Conservation (phyloP, 202 grass and related monocot genomes). For the Zizania palustris region DNA sequence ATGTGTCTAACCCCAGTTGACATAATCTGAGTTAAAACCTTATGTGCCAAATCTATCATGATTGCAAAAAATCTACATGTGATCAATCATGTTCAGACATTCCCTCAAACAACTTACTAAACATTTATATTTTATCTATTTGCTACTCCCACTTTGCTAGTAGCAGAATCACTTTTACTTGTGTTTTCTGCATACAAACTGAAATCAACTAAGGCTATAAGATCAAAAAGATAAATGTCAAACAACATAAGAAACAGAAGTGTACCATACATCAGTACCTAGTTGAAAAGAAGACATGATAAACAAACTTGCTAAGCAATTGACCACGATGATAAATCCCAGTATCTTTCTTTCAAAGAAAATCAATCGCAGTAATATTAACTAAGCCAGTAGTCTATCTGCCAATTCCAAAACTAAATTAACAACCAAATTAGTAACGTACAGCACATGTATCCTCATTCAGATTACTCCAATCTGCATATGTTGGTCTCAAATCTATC, state of each 20-base stretch:
- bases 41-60: not conserved
- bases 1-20: too few species aligned
- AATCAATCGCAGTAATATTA: not conserved
- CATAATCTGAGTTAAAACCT: not conserved
- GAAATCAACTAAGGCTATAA: not conserved
- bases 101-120: not conserved
- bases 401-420: not conserved
- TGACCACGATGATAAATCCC: not conserved
- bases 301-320: not conserved
- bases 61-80: not conserved
- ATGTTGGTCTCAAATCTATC: not conserved
- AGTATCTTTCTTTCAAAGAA: not conserved
- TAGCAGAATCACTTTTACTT: not conserved
- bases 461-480: not conserved
- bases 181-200: not conserved
- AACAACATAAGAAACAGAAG: not conserved
- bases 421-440: not conserved
- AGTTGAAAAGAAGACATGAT: not conserved
- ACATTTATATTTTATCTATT: not conserved
- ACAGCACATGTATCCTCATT: not conserved
- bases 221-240: not conserved
- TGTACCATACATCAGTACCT: not conserved
- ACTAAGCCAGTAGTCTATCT: not conserved
- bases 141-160: not conserved
- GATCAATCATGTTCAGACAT: not conserved